Evolutionary conservation across 495 filamentous ascomycete genomes (phyloP).

Genomic region (Rhypophila decipiens): DNA sequence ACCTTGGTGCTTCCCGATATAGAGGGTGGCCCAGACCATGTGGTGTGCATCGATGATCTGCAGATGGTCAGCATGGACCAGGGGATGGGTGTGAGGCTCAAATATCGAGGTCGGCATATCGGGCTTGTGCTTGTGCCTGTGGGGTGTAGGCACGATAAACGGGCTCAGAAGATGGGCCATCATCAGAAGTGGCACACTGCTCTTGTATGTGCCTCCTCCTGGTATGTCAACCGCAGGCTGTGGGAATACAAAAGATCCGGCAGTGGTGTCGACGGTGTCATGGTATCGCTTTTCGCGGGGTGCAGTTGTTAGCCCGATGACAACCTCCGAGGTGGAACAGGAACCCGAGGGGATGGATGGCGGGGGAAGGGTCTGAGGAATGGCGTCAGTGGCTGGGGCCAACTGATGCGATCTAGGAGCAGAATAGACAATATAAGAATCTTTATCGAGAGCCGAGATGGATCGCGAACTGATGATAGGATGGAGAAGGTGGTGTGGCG

Average conservation of each 20-base stretch:
- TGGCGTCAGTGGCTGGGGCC: neutral
- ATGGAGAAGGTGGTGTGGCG: neutral
- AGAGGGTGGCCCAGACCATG: neutral
- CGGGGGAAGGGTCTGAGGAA: neutral
- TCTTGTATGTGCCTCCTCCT: neutral
- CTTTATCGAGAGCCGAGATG: too few species aligned
- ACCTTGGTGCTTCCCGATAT: neutral
- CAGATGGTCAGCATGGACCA: neutral
- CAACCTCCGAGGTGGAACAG: too few species aligned
- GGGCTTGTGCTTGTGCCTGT: neutral
- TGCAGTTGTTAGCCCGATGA: too few species aligned
- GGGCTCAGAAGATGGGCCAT: neutral
- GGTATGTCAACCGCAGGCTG: neutral
- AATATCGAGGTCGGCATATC: neutral
- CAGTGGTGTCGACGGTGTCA: neutral
- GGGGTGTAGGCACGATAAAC: neutral
- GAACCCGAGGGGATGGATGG: neutral
- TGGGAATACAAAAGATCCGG: neutral
- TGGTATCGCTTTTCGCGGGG: too few species aligned
- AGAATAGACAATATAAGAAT: too few species aligned
- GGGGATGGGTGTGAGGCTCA: neutral
- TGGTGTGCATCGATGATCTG: neutral
- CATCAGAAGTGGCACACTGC: neutral
- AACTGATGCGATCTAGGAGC: too few species aligned
- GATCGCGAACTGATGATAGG: neutral